Evolutionary conservation across 164 flowering plant genomes (phyloP), one percentile per base, ranked within the genome.

Genomic region (Berberis thunbergii): DNA sequence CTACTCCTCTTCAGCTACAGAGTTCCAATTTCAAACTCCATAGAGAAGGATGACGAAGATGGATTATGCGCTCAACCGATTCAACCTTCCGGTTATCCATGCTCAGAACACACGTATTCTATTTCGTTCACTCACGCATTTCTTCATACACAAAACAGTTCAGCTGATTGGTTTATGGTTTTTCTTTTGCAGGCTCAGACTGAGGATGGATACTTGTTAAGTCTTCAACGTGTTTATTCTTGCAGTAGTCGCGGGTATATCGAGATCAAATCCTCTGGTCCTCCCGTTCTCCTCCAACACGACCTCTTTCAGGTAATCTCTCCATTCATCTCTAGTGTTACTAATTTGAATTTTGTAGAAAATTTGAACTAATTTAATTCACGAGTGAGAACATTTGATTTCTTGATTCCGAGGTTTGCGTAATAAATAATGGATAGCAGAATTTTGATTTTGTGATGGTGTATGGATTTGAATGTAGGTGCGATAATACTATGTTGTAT

Each of bases 221-320:
- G 71, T 65, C 83, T 92, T 59, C 96, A 89, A 60, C 89, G 86
- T 1, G 92, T 92, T 38, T 78, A 89, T 2, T 72, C 88, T 64
- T 78, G 89, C 3, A 67, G 84, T 62, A 65, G 75, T 8, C 42
- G 45, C n/a, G 76, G 59, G 10, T 65, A 46, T 49, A 59, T 80
- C 10, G 43, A 69, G 41, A 6, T 64, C 11, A 62, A 67, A n/a
- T 60, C 46, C 6, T 4, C 2, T 9, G 83, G 89, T 53, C 88
- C 85, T 63, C 89, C 98, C 0, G 81, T 92, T 70, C 70, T 92
- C 60, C 91, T 92, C 63, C 82, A 76, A 58, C 98, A 92, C 72
- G 96, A 96, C 13, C 88, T 92, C 59, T 83, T 89, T 62, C 80
- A 77, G 98, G 97, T 92, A 11, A 49, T 41, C 4, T 9, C n/a